A percentile compares a stretch with the other conserved stretches of the same genome.
Evolutionary conservation across 2,329 filamentous ascomycete genomes (phyloP).

Genomic region (Stemphylium lycopersici): DNA sequence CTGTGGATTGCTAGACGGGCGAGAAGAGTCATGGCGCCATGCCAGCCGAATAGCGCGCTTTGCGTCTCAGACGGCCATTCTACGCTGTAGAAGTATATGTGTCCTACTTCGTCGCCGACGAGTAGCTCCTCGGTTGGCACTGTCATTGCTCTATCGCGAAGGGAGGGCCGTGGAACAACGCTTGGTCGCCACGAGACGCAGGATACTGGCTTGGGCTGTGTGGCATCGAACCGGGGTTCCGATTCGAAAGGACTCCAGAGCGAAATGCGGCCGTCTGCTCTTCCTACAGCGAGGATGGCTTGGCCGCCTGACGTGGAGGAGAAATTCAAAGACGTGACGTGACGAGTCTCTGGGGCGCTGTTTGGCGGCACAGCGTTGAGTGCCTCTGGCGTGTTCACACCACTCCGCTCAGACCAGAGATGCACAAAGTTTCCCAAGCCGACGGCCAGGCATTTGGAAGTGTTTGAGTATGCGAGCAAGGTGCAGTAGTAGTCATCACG

Average conservation of each 20-base stretch:
- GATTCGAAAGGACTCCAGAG: slow-evolving; percentile 79
- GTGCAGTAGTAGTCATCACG: slow-evolving; percentile 97
- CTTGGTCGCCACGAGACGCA: slow-evolving; percentile 82
- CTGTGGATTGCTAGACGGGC: slow-evolving; percentile 78
- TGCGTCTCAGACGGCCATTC: slow-evolving; percentile 72
- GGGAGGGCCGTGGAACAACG: slow-evolving; percentile 57
- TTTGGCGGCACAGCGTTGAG: slow-evolving; percentile 58
- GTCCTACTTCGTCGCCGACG: slow-evolving; percentile 82
- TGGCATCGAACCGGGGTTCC: slow-evolving; percentile 74
- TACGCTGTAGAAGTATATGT: slow-evolving; percentile 85
- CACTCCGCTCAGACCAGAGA: slow-evolving; percentile 80
- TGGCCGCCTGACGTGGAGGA: slow-evolving; percentile 78
- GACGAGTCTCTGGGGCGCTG: slow-evolving; percentile 34
- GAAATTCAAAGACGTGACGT: slow-evolving; percentile 86
- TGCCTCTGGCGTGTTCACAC: slow-evolving; percentile 65
- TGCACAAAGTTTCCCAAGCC: slow-evolving; percentile 81
- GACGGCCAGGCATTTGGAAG: slow-evolving; percentile 78
- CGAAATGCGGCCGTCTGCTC: slow-evolving; percentile 75
- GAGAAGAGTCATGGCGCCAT: slow-evolving; percentile 77
- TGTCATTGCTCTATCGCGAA: slow-evolving; percentile 55
- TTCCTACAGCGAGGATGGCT: slow-evolving; percentile 83
- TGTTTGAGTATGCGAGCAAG: slow-evolving; percentile 80
- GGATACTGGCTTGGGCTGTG: slow-evolving; percentile 74
- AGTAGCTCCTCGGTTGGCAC: slow-evolving; percentile 82
- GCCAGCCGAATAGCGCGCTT: slow-evolving; percentile 75